Evolutionary conservation across 768 basidiomycete genomes (phyloP), one percentile per base, ranked within the genome.

Genomic region (Piloderma croceum): DNA sequence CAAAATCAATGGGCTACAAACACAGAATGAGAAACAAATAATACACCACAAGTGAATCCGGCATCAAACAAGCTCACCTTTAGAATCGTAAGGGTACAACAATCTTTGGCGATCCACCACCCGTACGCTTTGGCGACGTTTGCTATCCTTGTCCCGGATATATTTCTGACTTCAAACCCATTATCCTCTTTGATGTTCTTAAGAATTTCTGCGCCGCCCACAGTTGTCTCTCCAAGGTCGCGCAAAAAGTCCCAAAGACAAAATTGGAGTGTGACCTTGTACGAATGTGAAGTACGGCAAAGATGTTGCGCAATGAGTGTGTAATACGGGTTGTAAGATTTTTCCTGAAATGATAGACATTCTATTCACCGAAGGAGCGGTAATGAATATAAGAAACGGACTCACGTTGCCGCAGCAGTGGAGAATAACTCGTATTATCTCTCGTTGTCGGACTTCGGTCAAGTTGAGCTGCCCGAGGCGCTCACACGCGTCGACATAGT

Each of bases 161-260:
- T 69, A 38, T 71, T 70, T 33, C 67, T 73, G 17, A 70, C 62
- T 13, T 78, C 69, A 22, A 65, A 63, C 29, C 64, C 67, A 17
- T 72, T 73, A 32, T 74, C 67, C n/a, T 73, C 67, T 33, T 61
- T 56, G 23, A 66, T 39, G 43, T 71, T 77, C 57, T 86, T 87
- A 52, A 88, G 70, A 27, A 90, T 65, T 54, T 83, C 86, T 1
- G 74, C 74, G 6, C 90, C 90, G 2, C 90, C 90, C 24, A 92
- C 87, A 22, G 64, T 74, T 7, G 69, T 74, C 61, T 96, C 90
- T 10, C 91, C 94, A 32, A 98, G 67, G 44, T 89, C 89, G 7
- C 94, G 83, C 21, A 98, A 64, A 57, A 98, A 93, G 58, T 99
- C 96, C 96, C 96, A 99, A 5, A 98, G 64, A 50, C 82, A 89